Conservation (phyloP, 1,284 basidiomycete species). For the Neolentinus lepideus region DNA sequence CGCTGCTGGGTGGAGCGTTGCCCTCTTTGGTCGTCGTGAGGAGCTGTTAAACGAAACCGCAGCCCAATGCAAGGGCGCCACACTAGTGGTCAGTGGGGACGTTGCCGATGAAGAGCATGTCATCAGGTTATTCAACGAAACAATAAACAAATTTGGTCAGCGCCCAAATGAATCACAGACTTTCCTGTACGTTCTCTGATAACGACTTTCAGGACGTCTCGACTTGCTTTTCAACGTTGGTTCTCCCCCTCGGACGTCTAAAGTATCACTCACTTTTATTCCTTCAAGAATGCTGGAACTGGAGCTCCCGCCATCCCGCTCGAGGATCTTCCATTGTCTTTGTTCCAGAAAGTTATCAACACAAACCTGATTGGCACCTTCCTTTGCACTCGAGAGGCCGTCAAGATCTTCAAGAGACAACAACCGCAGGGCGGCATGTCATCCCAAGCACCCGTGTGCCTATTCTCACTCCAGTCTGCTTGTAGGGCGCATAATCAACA, state of each 20-base stretch:
- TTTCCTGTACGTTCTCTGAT: neutral
- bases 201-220: constrained; percentile 41
- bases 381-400: constrained; percentile 72
- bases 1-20: constrained; percentile 35
- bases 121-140: constrained; percentile 45
- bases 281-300: constrained; percentile 58
- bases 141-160: constrained; percentile 53
- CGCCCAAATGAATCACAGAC: neutral
- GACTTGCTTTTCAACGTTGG: constrained; percentile 79
- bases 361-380: constrained; percentile 71
- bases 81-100: constrained; percentile 49
- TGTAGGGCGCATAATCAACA: constrained; percentile 74
- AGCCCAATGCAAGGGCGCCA: neutral
- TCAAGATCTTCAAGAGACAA: constrained; percentile 69
- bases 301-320: constrained; percentile 41
- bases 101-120: constrained; percentile 57
- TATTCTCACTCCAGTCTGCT: neutral
- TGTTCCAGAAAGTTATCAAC: constrained; percentile 59
- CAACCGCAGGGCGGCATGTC: constrained; percentile 57
- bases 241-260: constrained; percentile 4
- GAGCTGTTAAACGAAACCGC: neutral
- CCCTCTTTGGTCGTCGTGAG: constrained; percentile 29
- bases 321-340: constrained; percentile 55
- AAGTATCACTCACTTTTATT: neutral
- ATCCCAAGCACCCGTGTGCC: neutral